Evolutionary conservation across 108 stramenopile genomes (phyloP), one percentile per base, ranked within the genome.

Genomic region (Pelagomonas calceolata): DNA sequence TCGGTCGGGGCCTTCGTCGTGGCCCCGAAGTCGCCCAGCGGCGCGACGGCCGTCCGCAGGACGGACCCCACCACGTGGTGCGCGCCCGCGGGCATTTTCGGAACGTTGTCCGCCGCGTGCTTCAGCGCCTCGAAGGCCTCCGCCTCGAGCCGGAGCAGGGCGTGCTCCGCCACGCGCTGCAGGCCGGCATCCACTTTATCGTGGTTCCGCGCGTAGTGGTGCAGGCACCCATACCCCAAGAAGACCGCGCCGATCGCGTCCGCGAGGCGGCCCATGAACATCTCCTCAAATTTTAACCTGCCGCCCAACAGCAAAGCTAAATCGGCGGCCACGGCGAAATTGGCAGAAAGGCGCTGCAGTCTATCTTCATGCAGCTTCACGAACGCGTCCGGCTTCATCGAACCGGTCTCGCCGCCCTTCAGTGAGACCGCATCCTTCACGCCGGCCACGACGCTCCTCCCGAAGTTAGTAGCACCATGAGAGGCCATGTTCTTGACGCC

Each of bases 201-300:
- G 43, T 91, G 76, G 69, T 92, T 85, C 68, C 93, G 90, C 51
- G 82, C 75, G 76, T 95, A 94, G 78, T 94, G 93, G 83, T 95
- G 94, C 67, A 95, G 81, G 35, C 93, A 94, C 4, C 95, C 87
- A 80, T 98, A 98, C 69, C 97, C 97, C n/a, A 98, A 82, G 87
- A 92, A 94, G 77, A 98, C 91, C 67, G 92, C 94, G 33, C 93
- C 93, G 82, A 98, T 79, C 32, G 94, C 94, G 87, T 98, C 97
- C 3, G 95, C 86, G 69, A 96, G 88, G 60, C 88, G 85, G 44
- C 97, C 97, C 85, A 94, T 94, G 30, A 98, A 74, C 68, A 95
- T 88, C 75, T 98, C 97, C 71, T 95, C 95, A 78, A 98, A 98
- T 82, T 98, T 98, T 67, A 98, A 85, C 67, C 88, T 81, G 34